Conservation (phyloP, 441 rosid genomes). For the Macaranga tanarius region DNA sequence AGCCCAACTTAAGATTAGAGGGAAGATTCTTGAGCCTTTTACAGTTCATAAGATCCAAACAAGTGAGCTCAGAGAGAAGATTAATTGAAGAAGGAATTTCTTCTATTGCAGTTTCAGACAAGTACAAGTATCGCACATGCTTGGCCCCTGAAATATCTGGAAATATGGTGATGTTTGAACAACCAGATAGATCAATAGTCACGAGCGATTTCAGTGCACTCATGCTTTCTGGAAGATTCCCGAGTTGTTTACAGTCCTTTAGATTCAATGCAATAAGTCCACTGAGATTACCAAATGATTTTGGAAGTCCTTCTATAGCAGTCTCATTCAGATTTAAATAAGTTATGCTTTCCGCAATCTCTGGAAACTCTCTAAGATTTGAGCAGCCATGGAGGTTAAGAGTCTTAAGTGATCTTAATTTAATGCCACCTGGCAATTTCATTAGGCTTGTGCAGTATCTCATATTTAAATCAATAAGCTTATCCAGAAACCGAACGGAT, state of each 20-base stretch:
- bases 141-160: slow-evolving; percentile 22
- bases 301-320: slow-evolving; percentile 5
- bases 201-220: slow-evolving; percentile 10
- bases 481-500: slow-evolving; percentile 29
- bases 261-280: slow-evolving; percentile 20
- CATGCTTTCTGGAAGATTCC: slow-evolving; percentile 26
- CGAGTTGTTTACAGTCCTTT: slow-evolving; percentile 29
- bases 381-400: slow-evolving; percentile 18
- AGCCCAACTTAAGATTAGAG: neutral
- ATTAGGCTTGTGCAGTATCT: slow-evolving; percentile 24
- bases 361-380: neutral
- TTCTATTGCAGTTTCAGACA: slow-evolving; percentile 13
- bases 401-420: neutral
- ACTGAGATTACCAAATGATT: neutral
- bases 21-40: slow-evolving; percentile 12
- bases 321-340: slow-evolving; percentile 16
- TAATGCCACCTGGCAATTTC: neutral
- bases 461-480: slow-evolving; percentile 25
- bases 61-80: neutral
- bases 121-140: slow-evolving; percentile 7
- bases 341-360: neutral
- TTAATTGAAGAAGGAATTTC: slow-evolving; percentile 19
- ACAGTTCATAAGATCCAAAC: slow-evolving; percentile 7
- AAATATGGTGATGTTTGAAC: slow-evolving; percentile 16
- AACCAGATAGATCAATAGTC: slow-evolving; percentile 17